Evolutionary conservation across 2,329 filamentous ascomycete genomes (phyloP), one percentile per base, ranked within the genome.

Genomic region (Colletotrichum melonis): DNA sequence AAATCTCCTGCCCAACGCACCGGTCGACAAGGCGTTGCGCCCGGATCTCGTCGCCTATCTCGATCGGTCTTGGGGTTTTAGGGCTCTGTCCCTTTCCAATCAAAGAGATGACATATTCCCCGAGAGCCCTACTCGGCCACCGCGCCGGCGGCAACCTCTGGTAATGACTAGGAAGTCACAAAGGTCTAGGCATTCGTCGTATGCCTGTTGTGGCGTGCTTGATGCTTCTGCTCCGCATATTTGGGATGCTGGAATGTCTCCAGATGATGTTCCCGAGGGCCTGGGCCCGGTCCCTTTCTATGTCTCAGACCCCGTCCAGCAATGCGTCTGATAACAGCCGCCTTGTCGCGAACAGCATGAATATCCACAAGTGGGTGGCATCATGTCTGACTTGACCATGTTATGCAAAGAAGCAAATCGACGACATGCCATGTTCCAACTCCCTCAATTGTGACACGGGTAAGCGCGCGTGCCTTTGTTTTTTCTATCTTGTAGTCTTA

Each of bases 41-140:
- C 70, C 59, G 42, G 59, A 69, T 64, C 54, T 69, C 59, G 32
- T 69, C 70, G 35, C 66, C 55, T 60, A 64, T 72, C 70, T 69
- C 19, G 30, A 55, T 55, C 38, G 42, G 59, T 72, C 58, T 49
- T 60, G 54, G 42, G 19, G 52, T 60, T n/a, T 16, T 71, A 19
- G 32, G 26, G 46, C 63, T 67, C 56, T 67, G 68, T 67, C 28
- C n/a, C 30, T n/a, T 55, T 38, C 46, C 52, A 32, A 24, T 63
- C 60, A 24, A 63, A 35, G 19, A 9, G 9, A 12, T n/a, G 5
- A 5, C 5, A 35, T 68, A 42, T 63, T 57, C 52, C 30, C 64
- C 52, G 28, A 28, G 24, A 22, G 42, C 19, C 19, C 19, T 49
- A 22, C 42, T 19, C 42, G 42, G 19, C 7, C 42, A n/a, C 42